Base-by-base conservation (phyloP, 2,329 filamentous ascomycete species). In the Ascochyta fabae region DNA sequence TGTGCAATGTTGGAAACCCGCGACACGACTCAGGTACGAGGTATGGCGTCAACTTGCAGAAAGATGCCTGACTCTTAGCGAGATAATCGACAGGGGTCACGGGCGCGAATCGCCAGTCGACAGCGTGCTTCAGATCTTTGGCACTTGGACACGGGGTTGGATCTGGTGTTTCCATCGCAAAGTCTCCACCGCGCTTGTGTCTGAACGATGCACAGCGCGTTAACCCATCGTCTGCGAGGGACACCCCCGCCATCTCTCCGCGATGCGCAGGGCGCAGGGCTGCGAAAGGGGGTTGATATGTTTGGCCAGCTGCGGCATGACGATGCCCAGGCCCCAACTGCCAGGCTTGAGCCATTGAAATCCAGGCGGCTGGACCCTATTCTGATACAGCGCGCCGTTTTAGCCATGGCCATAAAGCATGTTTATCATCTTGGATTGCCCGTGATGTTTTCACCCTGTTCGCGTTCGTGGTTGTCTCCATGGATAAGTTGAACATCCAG, bases 401-500 rank as follows among this genome's bases (percentile, higher is more conserved):
- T 57, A 56, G 39, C 48, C 58, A 57, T 60, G 65, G 41, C 47
- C 58, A 56, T 60, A 66, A 65, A 66, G 55, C 61, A 66, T 66
- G 61, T 62, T 62, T 49, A 52, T 56, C n/a, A 44, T 56, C 60
- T 48, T 59, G 54, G 55, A 58, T 16, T 41, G 53, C 48, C 36
- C 44, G 59, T 41, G 41, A 57, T 35, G 35, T 51, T 44, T 29
- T 15, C 34, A 27, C 48, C 48, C 40, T 57, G 52, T 57, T 55
- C 35, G 35, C 38, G 57, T 27, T 51, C 57, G 35, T 48, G 39
- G 50, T 40, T 22, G 40, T 31, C 45, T 4, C 40, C 42, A 75
- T 75, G 73, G 72, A 75, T 57, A 73, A 64, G 47, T 58, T 74
- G 27, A 72, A 69, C 62, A 52, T 60, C 16, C 53, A 46, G 22